phyloP scores from a whole-genome alignment of 2,329 filamentous ascomycete species.

The Pseudogymnoascus sp. region DNA sequence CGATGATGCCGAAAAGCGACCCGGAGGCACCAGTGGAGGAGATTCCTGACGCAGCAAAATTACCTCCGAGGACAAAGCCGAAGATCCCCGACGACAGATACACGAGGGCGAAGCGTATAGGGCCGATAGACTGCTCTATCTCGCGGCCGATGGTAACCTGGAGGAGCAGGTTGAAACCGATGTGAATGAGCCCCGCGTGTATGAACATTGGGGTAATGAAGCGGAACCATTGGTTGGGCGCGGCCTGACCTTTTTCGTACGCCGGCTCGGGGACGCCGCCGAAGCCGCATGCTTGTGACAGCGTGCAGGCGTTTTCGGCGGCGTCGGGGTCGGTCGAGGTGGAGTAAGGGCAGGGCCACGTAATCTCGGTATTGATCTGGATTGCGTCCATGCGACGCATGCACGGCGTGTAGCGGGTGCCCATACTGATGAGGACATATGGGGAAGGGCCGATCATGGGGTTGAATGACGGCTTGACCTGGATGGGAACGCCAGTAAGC shows the following conservation, averaged over 20 bases:
- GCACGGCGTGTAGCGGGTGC: constrained; percentile 82
- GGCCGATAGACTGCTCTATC: constrained; percentile 85
- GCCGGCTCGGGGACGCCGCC: constrained; percentile 34
- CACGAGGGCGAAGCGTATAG: constrained; percentile 78
- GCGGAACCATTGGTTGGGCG: constrained; percentile 89
- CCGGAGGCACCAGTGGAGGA: constrained; percentile 86
- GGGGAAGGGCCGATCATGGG: constrained; percentile 93
- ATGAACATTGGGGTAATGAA: constrained; percentile 96
- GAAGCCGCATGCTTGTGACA: constrained; percentile 80
- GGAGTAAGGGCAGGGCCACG: constrained; percentile 67
- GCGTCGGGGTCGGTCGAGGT: constrained; percentile 48
- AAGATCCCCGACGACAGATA: constrained; percentile 92
- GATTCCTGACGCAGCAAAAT: constrained; percentile 75
- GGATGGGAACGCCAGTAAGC: constrained; percentile 57
- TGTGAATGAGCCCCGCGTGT: constrained; percentile 88
- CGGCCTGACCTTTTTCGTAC: constrained; percentile 33
- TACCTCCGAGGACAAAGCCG: constrained; percentile 88
- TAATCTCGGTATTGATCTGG: constrained; percentile 43
- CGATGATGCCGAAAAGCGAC: constrained; percentile 83
- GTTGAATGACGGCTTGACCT: constrained; percentile 71
- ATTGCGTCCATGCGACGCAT: constrained; percentile 76
- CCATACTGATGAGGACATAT: constrained; percentile 93
- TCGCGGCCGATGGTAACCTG: constrained; percentile 85
- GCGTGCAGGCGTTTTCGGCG: constrained; percentile 51
- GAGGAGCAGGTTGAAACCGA: constrained; percentile 88